Conservation (phyloP, 2,329 filamentous ascomycete genomes). For the Calonectria crousiana region DNA sequence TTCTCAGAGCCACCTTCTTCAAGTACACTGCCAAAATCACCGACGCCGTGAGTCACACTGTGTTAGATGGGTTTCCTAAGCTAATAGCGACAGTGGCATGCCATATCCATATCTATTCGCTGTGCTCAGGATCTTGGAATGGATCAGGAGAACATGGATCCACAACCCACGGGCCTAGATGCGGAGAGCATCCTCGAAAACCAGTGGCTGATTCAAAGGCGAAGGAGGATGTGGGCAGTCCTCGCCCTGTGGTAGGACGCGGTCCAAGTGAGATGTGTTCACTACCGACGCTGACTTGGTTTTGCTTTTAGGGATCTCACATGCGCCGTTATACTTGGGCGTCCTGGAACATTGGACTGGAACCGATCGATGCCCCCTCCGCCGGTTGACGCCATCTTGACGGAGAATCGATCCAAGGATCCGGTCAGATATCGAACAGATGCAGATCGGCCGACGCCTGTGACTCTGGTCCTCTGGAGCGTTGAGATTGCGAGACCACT, state of each 20-base stretch:
- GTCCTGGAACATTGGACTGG: constrained; percentile 68
- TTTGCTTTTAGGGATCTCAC: constrained; percentile 62
- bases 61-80: background rate
- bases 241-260: constrained; percentile 56
- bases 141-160: constrained; percentile 66
- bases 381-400: constrained; percentile 66
- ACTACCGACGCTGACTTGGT: background rate
- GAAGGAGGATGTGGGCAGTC: constrained; percentile 68
- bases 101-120: constrained; percentile 67
- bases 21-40: constrained; percentile 71
- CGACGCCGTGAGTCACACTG: constrained; percentile 58
- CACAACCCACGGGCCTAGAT: constrained; percentile 59
- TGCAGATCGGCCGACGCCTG: constrained; percentile 67
- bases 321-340: constrained; percentile 65
- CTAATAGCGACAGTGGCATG: constrained; percentile 61
- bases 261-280: background rate
- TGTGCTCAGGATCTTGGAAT: constrained; percentile 74
- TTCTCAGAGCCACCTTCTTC: constrained; percentile 66
- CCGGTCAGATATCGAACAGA: constrained; percentile 62
- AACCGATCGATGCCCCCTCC: constrained; percentile 59
- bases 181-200: constrained; percentile 65
- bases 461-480: constrained; percentile 66
- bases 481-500: constrained; percentile 62
- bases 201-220: constrained; percentile 69
- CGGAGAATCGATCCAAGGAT: constrained; percentile 60